Evolutionary conservation across 2,329 filamentous ascomycete genomes (phyloP).

Genomic region (Colletotrichum sp.): DNA sequence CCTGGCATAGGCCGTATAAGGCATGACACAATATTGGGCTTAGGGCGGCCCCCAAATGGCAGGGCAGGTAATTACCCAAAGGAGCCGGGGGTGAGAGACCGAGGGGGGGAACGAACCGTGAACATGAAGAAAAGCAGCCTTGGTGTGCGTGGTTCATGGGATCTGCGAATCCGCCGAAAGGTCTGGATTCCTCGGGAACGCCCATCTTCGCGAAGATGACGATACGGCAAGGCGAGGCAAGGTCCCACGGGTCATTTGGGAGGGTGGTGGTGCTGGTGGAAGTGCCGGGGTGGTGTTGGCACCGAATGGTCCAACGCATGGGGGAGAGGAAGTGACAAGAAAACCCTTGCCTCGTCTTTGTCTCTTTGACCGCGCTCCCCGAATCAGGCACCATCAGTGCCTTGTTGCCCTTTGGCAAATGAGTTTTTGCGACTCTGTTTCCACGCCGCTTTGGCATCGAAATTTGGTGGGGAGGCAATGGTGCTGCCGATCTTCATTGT

Average conservation of each 20-base stretch:
- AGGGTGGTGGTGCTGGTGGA: neutral
- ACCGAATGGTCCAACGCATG: neutral
- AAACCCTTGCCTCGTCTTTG: constrained; percentile 2
- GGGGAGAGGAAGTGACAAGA: neutral
- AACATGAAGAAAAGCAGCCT: neutral
- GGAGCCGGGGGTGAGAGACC: neutral
- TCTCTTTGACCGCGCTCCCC: constrained; percentile 2
- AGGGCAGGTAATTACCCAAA: neutral
- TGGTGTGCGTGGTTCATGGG: neutral
- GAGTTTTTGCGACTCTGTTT: neutral
- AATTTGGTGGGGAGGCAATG: constrained; percentile 9
- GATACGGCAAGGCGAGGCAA: neutral
- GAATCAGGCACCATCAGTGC: neutral
- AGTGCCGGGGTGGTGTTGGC: neutral
- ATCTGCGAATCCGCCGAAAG: neutral
- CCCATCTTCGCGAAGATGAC: neutral
- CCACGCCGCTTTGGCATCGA: constrained; percentile 10
- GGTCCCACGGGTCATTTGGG: neutral
- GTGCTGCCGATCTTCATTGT: constrained; percentile 19
- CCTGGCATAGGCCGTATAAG: neutral
- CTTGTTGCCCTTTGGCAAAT: neutral
- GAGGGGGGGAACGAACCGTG: neutral
- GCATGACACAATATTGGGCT: neutral
- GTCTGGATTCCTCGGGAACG: neutral
- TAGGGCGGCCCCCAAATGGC: neutral